Evolutionary conservation across 306 rosid species (phyloP).

Genomic region (Parietaria judaica): DNA sequence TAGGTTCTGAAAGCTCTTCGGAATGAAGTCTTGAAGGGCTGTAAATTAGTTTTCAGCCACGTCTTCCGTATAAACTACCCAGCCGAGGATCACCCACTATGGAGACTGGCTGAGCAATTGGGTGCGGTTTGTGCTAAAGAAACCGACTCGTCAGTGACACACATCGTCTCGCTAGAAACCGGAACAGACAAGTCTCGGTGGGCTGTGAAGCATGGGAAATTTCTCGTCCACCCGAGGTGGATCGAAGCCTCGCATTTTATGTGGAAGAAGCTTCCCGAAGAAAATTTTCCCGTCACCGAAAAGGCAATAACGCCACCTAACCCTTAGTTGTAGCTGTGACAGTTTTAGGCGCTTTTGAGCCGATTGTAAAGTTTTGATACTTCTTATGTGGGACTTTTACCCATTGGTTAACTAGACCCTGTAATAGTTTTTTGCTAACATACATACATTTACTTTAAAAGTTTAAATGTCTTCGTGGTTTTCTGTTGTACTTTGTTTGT

Average conservation of each 20-base stretch:
- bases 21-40: constrained; percentile 47
- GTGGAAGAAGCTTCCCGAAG: constrained; percentile 75
- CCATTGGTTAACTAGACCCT: too few species aligned
- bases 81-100: constrained; percentile 40
- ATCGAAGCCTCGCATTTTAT: constrained; percentile 71
- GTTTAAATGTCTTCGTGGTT: too few species aligned
- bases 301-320: constrained; percentile 13
- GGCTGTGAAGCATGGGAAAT: constrained; percentile 65
- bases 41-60: constrained; percentile 58
- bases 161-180: constrained; percentile 57
- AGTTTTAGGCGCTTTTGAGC: too few species aligned
- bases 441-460: too few species aligned
- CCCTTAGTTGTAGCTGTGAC: neutral
- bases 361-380: too few species aligned
- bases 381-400: too few species aligned
- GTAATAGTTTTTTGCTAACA: too few species aligned
- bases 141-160: constrained; percentile 56
- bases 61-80: constrained; percentile 39
- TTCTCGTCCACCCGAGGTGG: constrained; percentile 79
- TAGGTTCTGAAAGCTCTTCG: constrained; percentile 52
- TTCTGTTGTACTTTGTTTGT: too few species aligned
- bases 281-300: constrained; percentile 31
- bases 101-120: constrained; percentile 73
- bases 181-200: constrained; percentile 80
- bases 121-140: constrained; percentile 73